Conservation (phyloP, 2,329 filamentous ascomycete genomes). For the Pyrenophora graminea region DNA sequence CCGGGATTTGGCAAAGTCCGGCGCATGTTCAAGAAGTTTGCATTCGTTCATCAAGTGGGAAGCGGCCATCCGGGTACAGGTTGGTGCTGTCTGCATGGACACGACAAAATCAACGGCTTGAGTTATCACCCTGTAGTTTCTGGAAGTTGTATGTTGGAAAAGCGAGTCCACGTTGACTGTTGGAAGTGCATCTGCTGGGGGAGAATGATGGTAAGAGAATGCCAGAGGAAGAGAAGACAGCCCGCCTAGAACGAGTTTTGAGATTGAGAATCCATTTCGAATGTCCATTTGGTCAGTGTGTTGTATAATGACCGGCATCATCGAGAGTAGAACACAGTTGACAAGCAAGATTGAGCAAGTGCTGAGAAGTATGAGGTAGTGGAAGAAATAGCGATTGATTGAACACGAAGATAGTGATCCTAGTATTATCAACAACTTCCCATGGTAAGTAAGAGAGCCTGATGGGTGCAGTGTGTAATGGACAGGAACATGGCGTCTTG, state of each 20-base stretch:
- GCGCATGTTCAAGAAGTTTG: slow-evolving; percentile 50
- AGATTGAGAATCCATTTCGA: not conserved
- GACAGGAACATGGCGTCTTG: slow-evolving; percentile 5
- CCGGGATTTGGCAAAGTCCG: slow-evolving; percentile 31
- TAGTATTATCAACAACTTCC: not conserved
- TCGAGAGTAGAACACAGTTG: not conserved
- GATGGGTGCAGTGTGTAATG: not conserved
- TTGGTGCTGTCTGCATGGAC: slow-evolving; percentile 29
- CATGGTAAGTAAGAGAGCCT: slow-evolving; percentile 18
- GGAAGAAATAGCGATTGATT: not conserved
- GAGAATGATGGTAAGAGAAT: slow-evolving; percentile 21
- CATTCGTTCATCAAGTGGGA: slow-evolving; percentile 59
- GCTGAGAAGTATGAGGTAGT: not conserved
- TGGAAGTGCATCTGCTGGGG: slow-evolving; percentile 16
- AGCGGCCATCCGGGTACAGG: slow-evolving; percentile 59
- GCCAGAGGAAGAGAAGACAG: not conserved
- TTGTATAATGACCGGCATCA: not conserved
- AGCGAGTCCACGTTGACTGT: slow-evolving; percentile 24
- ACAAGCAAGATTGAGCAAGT: not conserved
- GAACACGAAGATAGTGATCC: not conserved
- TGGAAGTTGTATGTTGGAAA: slow-evolving; percentile 27
- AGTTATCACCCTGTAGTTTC: slow-evolving; percentile 29
- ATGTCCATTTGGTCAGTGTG: not conserved
- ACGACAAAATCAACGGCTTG: slow-evolving; percentile 31
- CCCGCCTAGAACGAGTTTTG: not conserved